A percentile compares a stretch with the other conserved stretches of the same genome.
phyloP scores from a whole-genome alignment of 352 stramenopile genomes.

The Globisporangium middletonii region DNA sequence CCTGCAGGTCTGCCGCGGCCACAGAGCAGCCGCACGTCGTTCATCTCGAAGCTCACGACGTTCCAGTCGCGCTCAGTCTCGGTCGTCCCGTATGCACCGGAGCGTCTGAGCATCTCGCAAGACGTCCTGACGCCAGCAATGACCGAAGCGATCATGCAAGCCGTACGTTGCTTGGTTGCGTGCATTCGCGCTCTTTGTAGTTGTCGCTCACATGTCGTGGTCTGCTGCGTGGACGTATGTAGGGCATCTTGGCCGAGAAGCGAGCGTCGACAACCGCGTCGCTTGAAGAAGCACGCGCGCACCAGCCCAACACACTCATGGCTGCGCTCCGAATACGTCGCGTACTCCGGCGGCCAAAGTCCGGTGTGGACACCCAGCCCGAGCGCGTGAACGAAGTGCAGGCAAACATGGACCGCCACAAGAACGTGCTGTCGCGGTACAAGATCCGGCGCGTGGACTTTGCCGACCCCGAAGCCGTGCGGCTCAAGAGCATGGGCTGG shows the following conservation, averaged over 20 bases:
- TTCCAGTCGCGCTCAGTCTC: slow-evolving; percentile 36
- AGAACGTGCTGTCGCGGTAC: slow-evolving; percentile 69
- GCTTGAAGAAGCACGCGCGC: not conserved
- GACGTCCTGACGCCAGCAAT: slow-evolving; percentile 39
- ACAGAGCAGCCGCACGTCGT: slow-evolving; percentile 26
- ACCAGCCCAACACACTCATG: slow-evolving; percentile 44
- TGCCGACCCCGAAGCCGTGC: slow-evolving; percentile 24
- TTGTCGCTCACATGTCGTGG: not conserved
- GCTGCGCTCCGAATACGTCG: slow-evolving; percentile 47
- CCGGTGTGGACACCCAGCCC: slow-evolving; percentile 7
- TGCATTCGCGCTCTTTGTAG: not conserved
- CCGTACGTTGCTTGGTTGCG: slow-evolving; percentile 14
- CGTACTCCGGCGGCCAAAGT: slow-evolving; percentile 33
- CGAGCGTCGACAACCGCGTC: slow-evolving; percentile 1
- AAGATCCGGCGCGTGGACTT: slow-evolving; percentile 63
- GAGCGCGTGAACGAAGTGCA: slow-evolving; percentile 31
- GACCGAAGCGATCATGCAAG: slow-evolving; percentile 31
- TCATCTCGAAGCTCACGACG: slow-evolving; percentile 41
- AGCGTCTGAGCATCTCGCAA: slow-evolving; percentile 62
- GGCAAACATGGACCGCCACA: slow-evolving; percentile 55
- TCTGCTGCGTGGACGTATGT: not conserved
- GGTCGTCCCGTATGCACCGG: slow-evolving; percentile 55
- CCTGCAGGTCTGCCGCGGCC: not conserved
- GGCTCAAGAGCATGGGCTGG: slow-evolving; percentile 31
- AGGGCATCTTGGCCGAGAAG: slow-evolving; percentile 12